Base-by-base conservation (phyloP, 2,329 filamentous ascomycete genomes). In the Sporothrix pallida region DNA sequence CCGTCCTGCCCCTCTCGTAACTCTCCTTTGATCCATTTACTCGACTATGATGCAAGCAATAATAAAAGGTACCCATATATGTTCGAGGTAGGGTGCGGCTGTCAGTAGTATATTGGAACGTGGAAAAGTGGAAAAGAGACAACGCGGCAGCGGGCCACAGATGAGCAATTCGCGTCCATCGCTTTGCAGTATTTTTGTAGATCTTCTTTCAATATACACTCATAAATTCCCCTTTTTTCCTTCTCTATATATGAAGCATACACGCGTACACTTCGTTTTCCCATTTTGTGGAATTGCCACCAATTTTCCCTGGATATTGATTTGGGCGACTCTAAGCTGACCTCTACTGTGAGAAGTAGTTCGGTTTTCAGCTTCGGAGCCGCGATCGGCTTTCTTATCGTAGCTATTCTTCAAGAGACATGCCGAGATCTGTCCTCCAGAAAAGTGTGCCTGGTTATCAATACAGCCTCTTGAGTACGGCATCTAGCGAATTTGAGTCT, bases 171-270 rank as follows among this genome's bases (percentile, higher is more conserved):
- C 20, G 54, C 20, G n/a, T 26, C n/a, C 54, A 56, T 10, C 10
- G 13, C n/a, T 12, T 5, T 26, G 13, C 54, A 37, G 31, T 37
- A 5, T 56, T 12, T 56, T 56, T 26, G 20, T n/a, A 26, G 54
- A 56, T 56, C 20, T 20, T 56, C 1, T 4, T 20, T 56, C n/a
- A 26, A 56, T 56, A 10, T 20, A 26, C 4, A 23, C 54, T 56
- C n/a, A 26, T 13, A 26, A 13, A 26, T 26, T 26, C 13, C 23
- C 54, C 54, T 37, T 37, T 37, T 37, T 26, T 60, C 56, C 56
- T 60, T 37, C 56, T 23, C 56, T 37, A 4, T n/a, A 60, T 8
- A 60, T 60, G 56, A 60, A 37, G 23, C 56, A 60, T 60, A 37
- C 26, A 31, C 26, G 56, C 17, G 56, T 60, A 60, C 56, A 1